Base-by-base conservation (phyloP, 148 eudicot genomes). In the Rhododendron williamsianum region DNA sequence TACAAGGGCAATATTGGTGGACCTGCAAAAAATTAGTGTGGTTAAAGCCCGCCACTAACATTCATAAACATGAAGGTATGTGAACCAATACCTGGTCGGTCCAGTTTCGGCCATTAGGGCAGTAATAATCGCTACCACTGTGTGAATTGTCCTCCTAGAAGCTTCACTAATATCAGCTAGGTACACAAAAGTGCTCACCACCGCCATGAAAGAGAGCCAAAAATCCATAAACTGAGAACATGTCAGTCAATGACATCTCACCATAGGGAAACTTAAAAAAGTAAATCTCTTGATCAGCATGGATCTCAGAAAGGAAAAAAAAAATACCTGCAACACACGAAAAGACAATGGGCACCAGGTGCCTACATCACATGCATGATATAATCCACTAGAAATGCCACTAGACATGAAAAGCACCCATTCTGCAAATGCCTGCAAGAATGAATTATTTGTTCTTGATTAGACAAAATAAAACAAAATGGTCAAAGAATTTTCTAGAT, bases 131-230 rank as follows among this genome's bases (percentile, higher is more conserved):
- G 94, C 93, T 76, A 92, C 91, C 78, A 91, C 91, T 35, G 98
- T 95, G 76, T 94, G 97, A 86, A 96, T 95, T 54, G 99, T 91
- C 88, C 99, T 91, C 91, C 89, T 93, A 84, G 96, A 88, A 85
- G 80, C 90, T 90, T 96, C 99, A 69, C 91, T 89, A 74, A 95
- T 92, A 54, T 93, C 89, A 72, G 98, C 87, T 87, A 96, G 78
- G 90, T 93, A 96, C 78, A 96, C 92, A 90, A 95, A 95, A 80
- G 99, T 96, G 88, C 98, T 94, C 84, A 96, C 95, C 86, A 96
- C 97, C 83, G 98, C 98, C 99, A 94, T 91, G 91, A 96, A 96
- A 18, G 97, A 96, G 85, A 96, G 97, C 99, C 99, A 96, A 92
- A 96, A 96, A 86, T 96, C 99, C 92, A 96, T 88, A 79, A 96